These are phyloP conservation scores for Apostasia ramifera DNA, from an alignment of 106 monocot species.

Conservation along the genomic window DNA sequence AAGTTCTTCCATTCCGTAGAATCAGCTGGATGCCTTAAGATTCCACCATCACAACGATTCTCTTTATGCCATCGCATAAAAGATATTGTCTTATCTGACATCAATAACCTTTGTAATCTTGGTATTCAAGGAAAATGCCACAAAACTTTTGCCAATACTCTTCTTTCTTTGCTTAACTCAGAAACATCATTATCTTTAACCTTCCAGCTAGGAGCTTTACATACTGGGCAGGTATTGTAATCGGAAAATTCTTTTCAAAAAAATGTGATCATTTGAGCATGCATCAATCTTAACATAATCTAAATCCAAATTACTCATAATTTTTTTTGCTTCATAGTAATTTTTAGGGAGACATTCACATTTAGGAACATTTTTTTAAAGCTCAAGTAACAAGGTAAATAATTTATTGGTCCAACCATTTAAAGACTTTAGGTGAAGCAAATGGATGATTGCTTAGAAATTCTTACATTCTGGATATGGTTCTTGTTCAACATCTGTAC, in stretches of 20 bases:
- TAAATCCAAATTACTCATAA: neutral
- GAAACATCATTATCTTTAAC: neutral
- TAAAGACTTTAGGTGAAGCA: conserved; percentile 1
- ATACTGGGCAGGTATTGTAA: neutral
- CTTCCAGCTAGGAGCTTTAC: neutral
- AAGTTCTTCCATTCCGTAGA: conserved; percentile 3
- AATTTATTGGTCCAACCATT: conserved; percentile 11
- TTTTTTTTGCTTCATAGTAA: neutral
- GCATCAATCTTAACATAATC: conserved; percentile 6
- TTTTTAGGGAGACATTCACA: neutral
- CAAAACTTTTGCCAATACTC: neutral
- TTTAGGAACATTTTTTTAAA: neutral
- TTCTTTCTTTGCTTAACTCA: neutral
- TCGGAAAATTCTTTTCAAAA: neutral
- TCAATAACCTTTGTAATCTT: conserved; percentile 13
- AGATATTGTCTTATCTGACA: neutral
- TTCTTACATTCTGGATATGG: neutral
- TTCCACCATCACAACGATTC: neutral
- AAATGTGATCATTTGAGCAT: conserved; percentile 7
- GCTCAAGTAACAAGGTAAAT: neutral
- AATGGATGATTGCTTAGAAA: too few species aligned
- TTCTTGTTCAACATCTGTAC: neutral
- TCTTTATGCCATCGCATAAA: conserved; percentile 15
- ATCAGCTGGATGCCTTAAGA: conserved; percentile 8
- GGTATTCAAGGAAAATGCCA: conserved; percentile 3